Evolutionary conservation across 345 rosid species (phyloP), one percentile per base, ranked within the genome.

Genomic region (Erodium maritimum): DNA sequence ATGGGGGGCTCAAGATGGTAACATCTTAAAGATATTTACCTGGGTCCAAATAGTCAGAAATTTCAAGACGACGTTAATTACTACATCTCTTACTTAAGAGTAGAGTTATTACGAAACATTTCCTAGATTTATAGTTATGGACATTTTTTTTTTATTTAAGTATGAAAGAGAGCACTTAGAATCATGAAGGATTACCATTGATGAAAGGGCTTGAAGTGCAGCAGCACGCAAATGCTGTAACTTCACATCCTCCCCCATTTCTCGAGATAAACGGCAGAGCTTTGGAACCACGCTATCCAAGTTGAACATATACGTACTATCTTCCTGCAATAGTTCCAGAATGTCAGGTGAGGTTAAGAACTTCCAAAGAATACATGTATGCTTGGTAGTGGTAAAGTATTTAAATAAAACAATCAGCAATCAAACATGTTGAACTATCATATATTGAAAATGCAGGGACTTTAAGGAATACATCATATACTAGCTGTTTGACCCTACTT

Each of bases 261-360:
- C 97, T 71, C 70, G 85, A 71, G 90, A 83, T 74, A 87, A 69
- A 52, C 75, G 84, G 67, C 96, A 90, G 60, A 94, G 82, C 75
- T 87, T 84, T 23, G 96, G 95, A 65, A 94, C 74, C 66, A 87
- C 84, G 58, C 81, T 85, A 80, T 94, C 99, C 60, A 94, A 84
- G 71, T 77, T 90, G 72, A 87, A 87, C 79, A 90, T 69, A 72
- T 80, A 81, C 62, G 88, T 82, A 58, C 88, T 96, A 64, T 87
- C 96, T 63, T 67, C 81, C 99, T 90, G 94, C 67, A 80, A 71
- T 76, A 55, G 19, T 64, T 42, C 48, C 14, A 71, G 34, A 63
- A 42, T 25, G 56, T 42, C 60, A 65, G 55, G 20, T 67, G 62
- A 63, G 50, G 64, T 64, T 46, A 68, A 34, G 23, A 65, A 22